Base-by-base conservation (phyloP, 345 rosid genomes). In the Syzygium grande region DNA sequence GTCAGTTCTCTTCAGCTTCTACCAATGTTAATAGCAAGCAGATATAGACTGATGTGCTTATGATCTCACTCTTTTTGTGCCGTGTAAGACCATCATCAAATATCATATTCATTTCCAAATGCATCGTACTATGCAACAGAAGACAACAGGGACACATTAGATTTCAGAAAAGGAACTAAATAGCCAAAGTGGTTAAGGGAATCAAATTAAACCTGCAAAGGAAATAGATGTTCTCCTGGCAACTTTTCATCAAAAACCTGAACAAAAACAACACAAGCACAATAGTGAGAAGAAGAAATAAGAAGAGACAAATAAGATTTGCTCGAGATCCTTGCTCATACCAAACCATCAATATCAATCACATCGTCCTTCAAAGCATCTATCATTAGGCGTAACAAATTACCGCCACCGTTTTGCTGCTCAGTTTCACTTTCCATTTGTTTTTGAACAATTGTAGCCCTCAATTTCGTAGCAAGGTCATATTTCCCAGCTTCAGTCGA, bases 311-410 rank as follows among this genome's bases (percentile, higher is more conserved):
- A 78, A 79, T 34, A 51, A 43, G 77, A 59, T 15, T 88, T 23
- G 52, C 30, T 86, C 87, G 63, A 53, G 63, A 52, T 86, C 68
- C 84, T 86, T 30, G 85, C 90, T 87, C 96, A 94, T 93, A 96
- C 98, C 98, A 98, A 95, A 91, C 97, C 96, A 88, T 96, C 98
- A 91, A 98, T 93, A 92, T 96, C 98, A 93, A 96, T 96, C 88
- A 93, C 99, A 89, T 97, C 89, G 80, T 89, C 90, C 90, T 89
- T 89, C 98, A 98, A 94, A 90, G 96, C 97, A 89, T 95, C 98
- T 92, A 98, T 94, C 98, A 96, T 96, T 84, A 96, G 85, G 88
- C 96, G 98, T 38, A 96, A 91, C 86, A 97, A 89, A 92, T 95
- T 95, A 86, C 98, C 97, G 63, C 99, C 99, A 88, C 97, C 97